Percentiles rank a stretch among this genome's conserved stretches.
phyloP scores from a whole-genome alignment of 768 basidiomycete species.

The Rhizopogon vesiculosus region DNA sequence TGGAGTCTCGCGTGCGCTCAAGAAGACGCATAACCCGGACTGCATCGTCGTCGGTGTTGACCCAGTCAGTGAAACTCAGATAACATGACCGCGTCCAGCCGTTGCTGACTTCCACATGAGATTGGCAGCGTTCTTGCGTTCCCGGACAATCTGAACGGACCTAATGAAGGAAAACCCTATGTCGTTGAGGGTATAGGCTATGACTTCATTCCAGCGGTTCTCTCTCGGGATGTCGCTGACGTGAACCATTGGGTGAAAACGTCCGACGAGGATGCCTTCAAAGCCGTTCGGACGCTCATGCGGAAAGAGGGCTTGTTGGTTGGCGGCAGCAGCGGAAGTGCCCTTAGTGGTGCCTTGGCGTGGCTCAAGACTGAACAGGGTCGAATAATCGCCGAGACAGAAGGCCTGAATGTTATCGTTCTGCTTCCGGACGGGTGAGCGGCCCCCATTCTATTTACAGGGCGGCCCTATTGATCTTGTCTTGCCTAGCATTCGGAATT shows the following conservation, averaged over 20 bases:
- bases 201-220: constrained; percentile 86
- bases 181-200: constrained; percentile 96
- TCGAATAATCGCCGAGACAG: constrained; percentile 50
- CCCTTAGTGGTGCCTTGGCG: constrained; percentile 67
- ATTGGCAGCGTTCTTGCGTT: constrained; percentile 84
- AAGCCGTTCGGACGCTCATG: constrained; percentile 71
- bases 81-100: not conserved
- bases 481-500: constrained; percentile 74
- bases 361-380: constrained; percentile 79
- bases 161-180: constrained; percentile 50
- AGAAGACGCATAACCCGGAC: constrained; percentile 69
- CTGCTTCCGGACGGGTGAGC: constrained; percentile 87
- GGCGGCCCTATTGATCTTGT: not conserved
- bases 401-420: constrained; percentile 84
- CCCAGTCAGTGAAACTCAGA: constrained; percentile 52
- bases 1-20: constrained; percentile 78
- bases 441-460: not conserved
- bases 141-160: constrained; percentile 59
- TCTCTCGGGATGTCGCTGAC: constrained; percentile 54
- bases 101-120: constrained; percentile 32
- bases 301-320: constrained; percentile 83
- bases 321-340: constrained; percentile 91
- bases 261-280: constrained; percentile 75
- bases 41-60: constrained; percentile 84
- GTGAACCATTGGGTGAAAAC: constrained; percentile 88